Base-by-base conservation (phyloP, 169 alveolate genomes). In the Cryptosporidium baileyi region DNA sequence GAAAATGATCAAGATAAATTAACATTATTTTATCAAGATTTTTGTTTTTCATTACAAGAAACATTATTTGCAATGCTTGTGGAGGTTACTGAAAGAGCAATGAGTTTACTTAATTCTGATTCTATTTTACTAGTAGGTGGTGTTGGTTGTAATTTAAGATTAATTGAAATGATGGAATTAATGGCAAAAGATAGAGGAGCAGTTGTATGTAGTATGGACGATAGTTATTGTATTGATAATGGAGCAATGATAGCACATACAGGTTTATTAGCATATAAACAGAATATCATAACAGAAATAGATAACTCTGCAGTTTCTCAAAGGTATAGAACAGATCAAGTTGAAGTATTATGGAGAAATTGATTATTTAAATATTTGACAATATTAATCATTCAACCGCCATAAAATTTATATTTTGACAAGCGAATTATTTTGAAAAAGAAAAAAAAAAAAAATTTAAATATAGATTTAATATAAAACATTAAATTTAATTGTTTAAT, bases 161-260 rank as follows among this genome's bases (percentile, higher is more conserved):
- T 98, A 41, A 98, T 97, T 89, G 94, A 95, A 81, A 97, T 98
- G 99, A 94, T 96, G 93, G 92, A 91, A 44, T 63, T 85, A 61
- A 98, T 98, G 99, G 98, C 98, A 0, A 80, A 91, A 63, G 97
- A 95, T 54, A 95, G 99, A 88, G 98, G 98, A 24, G 99, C 98
- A 13, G 91, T 91, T 63, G 95, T 98, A 45, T 97, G 98, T 62
- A 98, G 98, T 3, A 98, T 97, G 99, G 99, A 98, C 89, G 99
- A 98, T 67, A 95, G 99, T 65, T 98, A 98, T 90, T 97, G 99
- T 89, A 96, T 98, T 26, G 99, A 98, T 88, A 98, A 98, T 91
- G 99, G 99, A 6, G 99, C 99, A 28, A 98, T 98, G 99, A 97
- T 98, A 32, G 99, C 98, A n/a, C 95, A 95, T 91, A 95, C 97